Evolutionary conservation across 768 basidiomycete species (phyloP).

Genomic region (Dioszegia crocea): DNA sequence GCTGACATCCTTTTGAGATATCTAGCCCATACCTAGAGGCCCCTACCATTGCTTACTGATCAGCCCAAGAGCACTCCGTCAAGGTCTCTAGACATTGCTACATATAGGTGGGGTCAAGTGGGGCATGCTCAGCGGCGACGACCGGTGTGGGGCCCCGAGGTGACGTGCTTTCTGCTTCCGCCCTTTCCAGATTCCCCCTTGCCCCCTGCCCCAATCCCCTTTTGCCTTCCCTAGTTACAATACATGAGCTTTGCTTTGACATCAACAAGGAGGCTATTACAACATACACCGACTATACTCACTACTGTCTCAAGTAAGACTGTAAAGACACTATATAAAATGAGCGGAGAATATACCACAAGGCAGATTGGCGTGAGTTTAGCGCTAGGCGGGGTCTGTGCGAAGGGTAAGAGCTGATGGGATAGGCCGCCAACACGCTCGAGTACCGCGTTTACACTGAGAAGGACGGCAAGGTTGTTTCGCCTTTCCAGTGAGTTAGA

Average conservation of each 20-base stretch:
- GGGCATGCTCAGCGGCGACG: no score
- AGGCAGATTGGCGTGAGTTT: constrained; percentile 16
- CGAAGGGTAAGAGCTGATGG: background rate
- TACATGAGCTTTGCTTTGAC: background rate
- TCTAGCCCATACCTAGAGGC: no score
- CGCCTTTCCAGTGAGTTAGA: constrained; percentile 49
- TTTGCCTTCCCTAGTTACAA: background rate
- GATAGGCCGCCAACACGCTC: constrained; percentile 76
- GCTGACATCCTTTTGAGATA: no score
- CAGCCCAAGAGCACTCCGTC: no score
- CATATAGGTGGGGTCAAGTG: no score
- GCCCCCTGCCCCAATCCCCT: background rate
- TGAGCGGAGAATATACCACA: constrained; percentile 20
- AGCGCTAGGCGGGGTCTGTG: background rate
- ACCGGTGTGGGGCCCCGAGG: no score
- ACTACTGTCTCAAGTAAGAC: background rate
- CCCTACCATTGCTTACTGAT: no score
- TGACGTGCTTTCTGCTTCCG: background rate
- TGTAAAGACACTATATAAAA: constrained; percentile 8
- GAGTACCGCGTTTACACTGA: constrained; percentile 96
- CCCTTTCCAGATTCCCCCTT: no score
- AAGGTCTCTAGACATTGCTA: no score
- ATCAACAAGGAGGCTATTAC: background rate
- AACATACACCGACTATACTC: background rate
- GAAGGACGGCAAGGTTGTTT: constrained; percentile 66